Evolutionary conservation across 2,329 filamentous ascomycete species (phyloP), one percentile per base, ranked within the genome.

Genomic region (Cladosporium oxysporum): DNA sequence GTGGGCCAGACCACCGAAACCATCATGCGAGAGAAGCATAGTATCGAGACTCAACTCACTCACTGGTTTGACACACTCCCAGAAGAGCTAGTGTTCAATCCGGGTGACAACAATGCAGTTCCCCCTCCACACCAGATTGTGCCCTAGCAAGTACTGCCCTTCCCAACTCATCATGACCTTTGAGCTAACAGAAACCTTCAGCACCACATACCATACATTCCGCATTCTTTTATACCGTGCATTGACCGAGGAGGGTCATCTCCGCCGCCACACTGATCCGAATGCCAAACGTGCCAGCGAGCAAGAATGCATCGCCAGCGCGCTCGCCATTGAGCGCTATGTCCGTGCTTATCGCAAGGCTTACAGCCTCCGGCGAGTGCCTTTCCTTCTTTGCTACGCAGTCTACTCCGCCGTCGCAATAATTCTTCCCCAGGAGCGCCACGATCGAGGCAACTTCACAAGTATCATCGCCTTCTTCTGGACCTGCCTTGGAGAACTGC

Each of bases 191-290:
- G 10, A 6, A 44, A 7, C 2, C 29, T 8, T 18, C 37, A 58
- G 55, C 55, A 58, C 55, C 18, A 58, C 55, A 18, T 58, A n/a
- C 16, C 55, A 58, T 14, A 44, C 37, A 4, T 58, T 58, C n/a
- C 31, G 37, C 16, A 58, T 58, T 16, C 55, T 58, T 1, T 28
- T 58, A 7, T 18, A 44, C 11, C 55, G 55, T 31, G 31, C n/a
- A 11, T 58, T 58, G n/a, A 35, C 23, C 11, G 55, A 58, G 23
- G 55, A 44, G 12, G 55, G 55, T 16, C 37, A 58, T 58, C 55
- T 58, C 10, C 55, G 37, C n/a, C 31, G 37, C 37, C 37, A 35
- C 31, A 37, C 55, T 26, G 23, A 37, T n/a, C 11, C 26, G 23
- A n/a, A 58, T 35, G 55, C 55, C 8, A 44, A 44, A 33, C 55